Percentiles rank a stretch among this genome's conserved stretches.
These are phyloP conservation scores for Termitomyces titanicus DNA, from an alignment of 768 basidiomycete species.

Conservation along the genomic window DNA sequence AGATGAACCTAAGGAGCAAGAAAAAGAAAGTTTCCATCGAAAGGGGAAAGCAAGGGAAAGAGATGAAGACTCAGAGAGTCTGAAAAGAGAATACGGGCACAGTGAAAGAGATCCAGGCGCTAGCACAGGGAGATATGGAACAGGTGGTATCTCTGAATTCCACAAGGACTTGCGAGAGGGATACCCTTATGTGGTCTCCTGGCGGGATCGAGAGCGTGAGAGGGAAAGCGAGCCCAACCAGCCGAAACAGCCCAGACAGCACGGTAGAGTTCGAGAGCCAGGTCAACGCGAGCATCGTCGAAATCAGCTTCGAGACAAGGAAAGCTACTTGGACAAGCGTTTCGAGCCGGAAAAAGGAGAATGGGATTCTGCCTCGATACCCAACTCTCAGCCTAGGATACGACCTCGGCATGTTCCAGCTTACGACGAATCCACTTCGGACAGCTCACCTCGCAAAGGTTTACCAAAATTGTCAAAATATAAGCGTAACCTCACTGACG, in stretches of 20 bases:
- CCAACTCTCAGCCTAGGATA: neutral
- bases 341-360: slow-evolving; percentile 5
- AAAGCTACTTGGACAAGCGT: slow-evolving; percentile 13
- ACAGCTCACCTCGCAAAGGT: slow-evolving; percentile 23
- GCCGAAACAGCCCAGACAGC: slow-evolving; percentile 3
- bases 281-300: slow-evolving; percentile 10
- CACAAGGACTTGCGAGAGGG: neutral
- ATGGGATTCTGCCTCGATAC: neutral
- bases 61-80: slow-evolving; percentile 1
- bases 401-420: slow-evolving; percentile 9
- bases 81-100: slow-evolving; percentile 8
- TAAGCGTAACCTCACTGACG: slow-evolving; percentile 34
- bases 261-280: neutral
- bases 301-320: slow-evolving; percentile 10
- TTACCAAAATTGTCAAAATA: slow-evolving; percentile 16
- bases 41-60: slow-evolving; percentile 20
- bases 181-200: neutral
- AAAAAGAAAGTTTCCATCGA: slow-evolving; percentile 8
- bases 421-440: slow-evolving; percentile 31
- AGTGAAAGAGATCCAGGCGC: neutral
- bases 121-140: neutral
- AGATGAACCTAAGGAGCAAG: slow-evolving; percentile 11
- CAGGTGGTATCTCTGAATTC: neutral
- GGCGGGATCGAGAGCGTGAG: slow-evolving; percentile 3
- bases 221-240: neutral